phyloP scores from a whole-genome alignment of 2,329 filamentous ascomycete species.

The Chaetothyriales sp. region DNA sequence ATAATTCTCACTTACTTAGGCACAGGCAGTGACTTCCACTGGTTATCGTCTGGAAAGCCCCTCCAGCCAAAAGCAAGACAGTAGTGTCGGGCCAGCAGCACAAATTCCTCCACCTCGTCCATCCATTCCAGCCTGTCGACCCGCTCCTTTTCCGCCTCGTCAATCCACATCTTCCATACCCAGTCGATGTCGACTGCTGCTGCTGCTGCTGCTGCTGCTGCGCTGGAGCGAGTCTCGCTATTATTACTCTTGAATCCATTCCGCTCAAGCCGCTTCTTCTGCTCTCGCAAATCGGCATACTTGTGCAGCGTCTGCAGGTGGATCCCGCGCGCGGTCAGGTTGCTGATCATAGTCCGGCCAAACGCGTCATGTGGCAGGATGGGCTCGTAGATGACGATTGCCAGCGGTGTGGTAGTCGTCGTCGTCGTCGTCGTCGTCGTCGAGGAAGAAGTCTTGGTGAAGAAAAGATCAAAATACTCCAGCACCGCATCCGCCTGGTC shows the following conservation, averaged over 20 bases:
- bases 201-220: conserved; percentile 25
- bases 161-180: conserved; percentile 68
- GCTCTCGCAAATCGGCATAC: conserved; percentile 54
- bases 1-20: background rate
- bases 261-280: conserved; percentile 49
- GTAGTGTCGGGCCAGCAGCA: conserved; percentile 74
- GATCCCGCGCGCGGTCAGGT: conserved; percentile 69
- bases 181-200: conserved; percentile 46
- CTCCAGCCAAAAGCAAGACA: conserved; percentile 79
- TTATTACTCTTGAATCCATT: conserved; percentile 43
- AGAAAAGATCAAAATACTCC: conserved; percentile 43
- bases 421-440: too few species aligned
- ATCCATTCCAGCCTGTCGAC: conserved; percentile 70
- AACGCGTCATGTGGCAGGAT: conserved; percentile 73
- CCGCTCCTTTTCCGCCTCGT: conserved; percentile 55
- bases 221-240: conserved; percentile 17
- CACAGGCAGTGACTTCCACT: background rate
- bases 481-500: conserved; percentile 49
- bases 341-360: conserved; percentile 80
- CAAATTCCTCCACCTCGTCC: conserved; percentile 92
- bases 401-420: conserved; percentile 34
- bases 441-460: too few species aligned
- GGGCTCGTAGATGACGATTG: conserved; percentile 73
- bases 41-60: conserved; percentile 22
- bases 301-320: conserved; percentile 64